A percentile compares a stretch with the other conserved stretches of the same genome.
Conservation (phyloP, 345 rosid genomes). For the Garcia nutans region DNA sequence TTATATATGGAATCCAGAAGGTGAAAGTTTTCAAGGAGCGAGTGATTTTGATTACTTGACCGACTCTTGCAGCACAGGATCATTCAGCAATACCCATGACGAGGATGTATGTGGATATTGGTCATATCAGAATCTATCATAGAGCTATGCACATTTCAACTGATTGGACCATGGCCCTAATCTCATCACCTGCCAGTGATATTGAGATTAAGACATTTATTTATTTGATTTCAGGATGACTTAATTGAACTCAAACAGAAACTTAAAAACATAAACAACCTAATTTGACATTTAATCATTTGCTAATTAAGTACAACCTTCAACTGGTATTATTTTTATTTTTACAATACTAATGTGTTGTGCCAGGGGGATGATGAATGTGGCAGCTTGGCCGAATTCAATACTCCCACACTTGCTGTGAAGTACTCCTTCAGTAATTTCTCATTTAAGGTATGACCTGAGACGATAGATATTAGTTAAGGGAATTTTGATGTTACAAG, state of each 20-base stretch:
- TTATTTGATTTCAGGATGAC: background rate
- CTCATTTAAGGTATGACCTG: conserved; percentile 74
- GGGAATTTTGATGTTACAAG: background rate
- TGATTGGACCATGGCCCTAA: background rate
- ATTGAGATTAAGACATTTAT: background rate
- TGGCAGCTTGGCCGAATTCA: conserved; percentile 75
- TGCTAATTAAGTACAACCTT: background rate
- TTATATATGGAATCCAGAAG: conserved; percentile 86
- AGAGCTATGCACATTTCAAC: background rate
- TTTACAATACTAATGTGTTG: background rate
- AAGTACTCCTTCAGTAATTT: conserved; percentile 93
- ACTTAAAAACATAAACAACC: background rate
- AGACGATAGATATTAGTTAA: background rate
- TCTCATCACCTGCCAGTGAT: background rate
- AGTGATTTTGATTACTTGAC: conserved; percentile 82
- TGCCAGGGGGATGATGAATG: conserved; percentile 83
- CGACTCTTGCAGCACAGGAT: conserved; percentile 74
- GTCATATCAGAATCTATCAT: background rate
- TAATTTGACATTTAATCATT: no score
- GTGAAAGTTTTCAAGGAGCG: conserved; percentile 68
- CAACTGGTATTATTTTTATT: background rate
- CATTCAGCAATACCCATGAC: conserved; percentile 62
- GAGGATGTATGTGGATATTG: conserved; percentile 56
- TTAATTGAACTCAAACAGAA: background rate
- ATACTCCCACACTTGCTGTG: conserved; percentile 59